Base-by-base conservation (phyloP, 2,329 filamentous ascomycete species). In the Trichoderma cornu-damae region DNA sequence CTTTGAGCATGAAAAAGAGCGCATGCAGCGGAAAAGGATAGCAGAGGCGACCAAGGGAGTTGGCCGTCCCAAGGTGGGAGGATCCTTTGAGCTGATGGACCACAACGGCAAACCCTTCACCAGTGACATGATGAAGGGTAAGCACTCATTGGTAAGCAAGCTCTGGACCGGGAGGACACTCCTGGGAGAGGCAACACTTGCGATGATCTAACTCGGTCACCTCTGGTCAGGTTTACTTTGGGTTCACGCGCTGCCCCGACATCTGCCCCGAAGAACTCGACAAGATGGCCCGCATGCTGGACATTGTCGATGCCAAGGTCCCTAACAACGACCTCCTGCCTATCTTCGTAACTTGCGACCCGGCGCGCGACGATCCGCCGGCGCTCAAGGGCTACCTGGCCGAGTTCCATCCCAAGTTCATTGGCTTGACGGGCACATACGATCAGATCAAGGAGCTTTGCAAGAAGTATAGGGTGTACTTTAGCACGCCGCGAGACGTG, bases 201-300 rank as follows among this genome's bases (percentile, higher is more conserved):
- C 3, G 30, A n/a, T 20, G 42, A 14, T 32, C 60, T 66, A 58
- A 65, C 56, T 40, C 11, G 34, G 8, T 3, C 12, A 6, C 6
- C 2, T 55, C n/a, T 32, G 3, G 1, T 63, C 38, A 94, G 90
- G 85, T 97, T 35, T 99, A 99, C 77, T 99, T 99, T 71, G 94
- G 94, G 67, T 99, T 99, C 80, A 93, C 90, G 7, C 92, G 96
- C 73, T 99, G 94, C 72, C 94, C 94, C 22, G 94, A 99, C 71
- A 99, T 99, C 70, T 99, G 94, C 77, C 94, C 94, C 32, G 94
- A 99, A 69, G 94, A 99, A 75, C 87, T 99, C 66, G 94, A 99
- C 77, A 99, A 99, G 79, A 96, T 99, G 92, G 89, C 93, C n/a
- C 80, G 81, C 59, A 96, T 97, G 84, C 88, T 95, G 68, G 91